phyloP scores from a whole-genome alignment of 1,284 basidiomycete species.

The Moesziomyces sp. region DNA sequence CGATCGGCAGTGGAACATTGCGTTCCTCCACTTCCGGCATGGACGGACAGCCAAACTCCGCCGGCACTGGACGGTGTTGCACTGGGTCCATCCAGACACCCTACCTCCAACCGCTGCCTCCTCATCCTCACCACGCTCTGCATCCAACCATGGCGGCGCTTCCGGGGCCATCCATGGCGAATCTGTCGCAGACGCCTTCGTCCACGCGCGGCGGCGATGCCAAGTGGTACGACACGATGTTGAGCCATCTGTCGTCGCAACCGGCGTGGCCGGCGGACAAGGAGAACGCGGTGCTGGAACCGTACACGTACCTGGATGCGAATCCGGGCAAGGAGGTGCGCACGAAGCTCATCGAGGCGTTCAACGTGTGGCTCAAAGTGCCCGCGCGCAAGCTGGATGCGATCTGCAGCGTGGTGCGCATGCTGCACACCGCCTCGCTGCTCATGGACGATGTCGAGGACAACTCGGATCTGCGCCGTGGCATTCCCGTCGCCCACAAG shows the following conservation, averaged over 20 bases:
- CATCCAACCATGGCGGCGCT: constrained; percentile 8
- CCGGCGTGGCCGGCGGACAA: constrained; percentile 68
- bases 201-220: constrained; percentile 35
- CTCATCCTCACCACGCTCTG: constrained; percentile 1
- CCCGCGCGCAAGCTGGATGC: constrained; percentile 77
- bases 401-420: constrained; percentile 84
- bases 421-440: constrained; percentile 93
- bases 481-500: constrained; percentile 88
- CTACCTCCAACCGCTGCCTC: not conserved
- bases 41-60: too few relatives aligned
- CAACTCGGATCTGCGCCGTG: constrained; percentile 86
- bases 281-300: constrained; percentile 75
- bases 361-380: constrained; percentile 91
- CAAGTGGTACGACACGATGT: constrained; percentile 63
- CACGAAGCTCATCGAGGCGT: constrained; percentile 87
- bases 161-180: constrained; percentile 38
- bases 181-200: constrained; percentile 46
- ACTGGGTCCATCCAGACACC: not conserved
- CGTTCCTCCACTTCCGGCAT: constrained; percentile 1
- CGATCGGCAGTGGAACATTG: not conserved
- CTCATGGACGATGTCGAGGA: constrained; percentile 99
- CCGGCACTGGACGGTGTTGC: not conserved
- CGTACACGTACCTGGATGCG: constrained; percentile 85
- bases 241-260: constrained; percentile 53
- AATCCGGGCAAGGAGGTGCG: constrained; percentile 95